phyloP scores from a whole-genome alignment of 805 yeast species.

The Barnettozyma sucrosica region DNA sequence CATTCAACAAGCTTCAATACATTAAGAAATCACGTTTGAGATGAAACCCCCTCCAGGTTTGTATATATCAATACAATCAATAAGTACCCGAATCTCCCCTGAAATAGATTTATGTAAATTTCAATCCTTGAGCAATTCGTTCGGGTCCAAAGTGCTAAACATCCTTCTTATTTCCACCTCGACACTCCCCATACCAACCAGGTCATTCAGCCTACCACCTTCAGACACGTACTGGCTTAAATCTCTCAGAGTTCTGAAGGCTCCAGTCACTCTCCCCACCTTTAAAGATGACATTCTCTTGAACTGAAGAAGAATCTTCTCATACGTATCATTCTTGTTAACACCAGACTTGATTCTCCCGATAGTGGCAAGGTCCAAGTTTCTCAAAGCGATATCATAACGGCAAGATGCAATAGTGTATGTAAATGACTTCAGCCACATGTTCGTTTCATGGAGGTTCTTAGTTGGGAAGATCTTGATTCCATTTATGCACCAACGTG shows the following conservation, averaged over 20 bases:
- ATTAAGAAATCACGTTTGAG: slow-evolving; percentile 14
- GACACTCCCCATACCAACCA: slow-evolving; percentile 39
- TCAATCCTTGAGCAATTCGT: slow-evolving; percentile 27
- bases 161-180: slow-evolving; percentile 43
- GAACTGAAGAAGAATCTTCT: slow-evolving; percentile 49
- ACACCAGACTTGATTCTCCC: slow-evolving; percentile 52
- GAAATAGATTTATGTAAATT: too few species aligned
- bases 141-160: slow-evolving; percentile 46
- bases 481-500: slow-evolving; percentile 42
- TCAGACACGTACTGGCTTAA: slow-evolving; percentile 27
- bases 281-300: slow-evolving; percentile 50
- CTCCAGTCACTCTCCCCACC: slow-evolving; percentile 39
- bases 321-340: slow-evolving; percentile 39
- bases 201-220: slow-evolving; percentile 35
- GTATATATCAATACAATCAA: too few species aligned
- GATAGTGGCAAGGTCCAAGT: slow-evolving; percentile 48
- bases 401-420: slow-evolving; percentile 47
- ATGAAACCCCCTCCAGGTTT: background rate
- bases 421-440: slow-evolving; percentile 52
- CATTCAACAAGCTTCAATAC: slow-evolving; percentile 17
- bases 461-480: slow-evolving; percentile 47
- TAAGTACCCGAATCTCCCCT: background rate
- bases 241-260: slow-evolving; percentile 35
- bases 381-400: slow-evolving; percentile 52
- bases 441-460: slow-evolving; percentile 39